phyloP scores from a whole-genome alignment of 805 yeast genomes.

The Candida dendrica region DNA sequence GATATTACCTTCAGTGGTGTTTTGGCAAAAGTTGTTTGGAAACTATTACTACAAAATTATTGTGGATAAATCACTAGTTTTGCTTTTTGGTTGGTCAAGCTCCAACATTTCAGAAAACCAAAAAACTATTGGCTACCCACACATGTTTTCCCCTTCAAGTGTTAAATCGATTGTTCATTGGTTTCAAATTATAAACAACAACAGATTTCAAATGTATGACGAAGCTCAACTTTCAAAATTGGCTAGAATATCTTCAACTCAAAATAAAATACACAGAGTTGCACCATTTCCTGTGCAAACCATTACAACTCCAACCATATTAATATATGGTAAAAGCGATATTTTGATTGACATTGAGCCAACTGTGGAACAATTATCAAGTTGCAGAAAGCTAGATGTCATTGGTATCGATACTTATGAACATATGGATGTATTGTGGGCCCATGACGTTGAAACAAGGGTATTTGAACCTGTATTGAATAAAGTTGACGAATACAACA shows the following conservation, averaged over 20 bases:
- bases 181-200: constrained; percentile 70
- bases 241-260: constrained; percentile 10
- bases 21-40: constrained; percentile 74
- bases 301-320: constrained; percentile 50
- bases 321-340: constrained; percentile 66
- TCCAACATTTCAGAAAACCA: constrained; percentile 57
- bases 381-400: constrained; percentile 18
- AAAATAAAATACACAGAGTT: constrained; percentile 35
- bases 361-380: constrained; percentile 49
- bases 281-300: constrained; percentile 50
- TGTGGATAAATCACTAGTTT: constrained; percentile 55
- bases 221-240: constrained; percentile 31
- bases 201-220: constrained; percentile 70
- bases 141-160: constrained; percentile 72
- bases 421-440: constrained; percentile 81
- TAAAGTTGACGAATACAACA: constrained; percentile 16
- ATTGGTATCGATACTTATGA: constrained; percentile 54
- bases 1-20: constrained; percentile 59
- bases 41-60: constrained; percentile 62
- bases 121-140: constrained; percentile 67
- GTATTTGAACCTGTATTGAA: constrained; percentile 39
- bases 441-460: constrained; percentile 40
- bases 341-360: constrained; percentile 64
- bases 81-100: constrained; percentile 69
- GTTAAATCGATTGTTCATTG: constrained; percentile 80